Base-by-base conservation (phyloP, 306 rosid species). In the Dicorynia guianensis region DNA sequence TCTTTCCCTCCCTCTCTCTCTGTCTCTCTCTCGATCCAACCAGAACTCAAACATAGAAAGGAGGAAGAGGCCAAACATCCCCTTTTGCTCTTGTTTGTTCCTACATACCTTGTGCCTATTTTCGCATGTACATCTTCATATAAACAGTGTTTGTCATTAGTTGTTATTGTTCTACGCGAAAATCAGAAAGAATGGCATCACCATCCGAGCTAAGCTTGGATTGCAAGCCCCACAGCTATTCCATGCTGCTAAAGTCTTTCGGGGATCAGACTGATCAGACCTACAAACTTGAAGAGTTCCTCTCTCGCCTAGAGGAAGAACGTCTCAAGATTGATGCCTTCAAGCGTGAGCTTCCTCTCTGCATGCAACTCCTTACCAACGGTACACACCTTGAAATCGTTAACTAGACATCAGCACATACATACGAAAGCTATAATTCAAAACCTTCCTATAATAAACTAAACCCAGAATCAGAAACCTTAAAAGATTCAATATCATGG, bases 341-440 rank as follows among this genome's bases (percentile, higher is more conserved):
- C 93, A 96, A 96, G 84, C 96, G 99, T 39, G 98, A 96, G 72
- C 97, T 96, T 67, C 99, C 99, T 78, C 98, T 96, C 72, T 96
- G 98, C 97, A 96, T 96, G 98, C 99, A 96, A 75, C 99, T 96
- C 36, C 96, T 96, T 76, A 82, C 94, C 76, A 93, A 90, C 42
- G 99, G 99, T 91, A 85, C 30, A 25, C 30, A 36, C 56, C 71
- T 50, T 39, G 12, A 8, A 38, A 46, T 25, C 30, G 30, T 46
- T 25, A 25, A 25, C 30, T 25, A 25, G 30, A 25, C 30, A 25
- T 25, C 30, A 25, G 30, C 30, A 25, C 59, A 64, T 46, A 57
- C 69, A 44, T 67, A 14, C 52, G 40, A 40, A 39, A 18, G 14
- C 82, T 38, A 25, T 25, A 46, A 72, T 60, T 71, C 66, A 72